Evolutionary conservation across 768 basidiomycete species (phyloP).

Genomic region (Tricholoma sp.): DNA sequence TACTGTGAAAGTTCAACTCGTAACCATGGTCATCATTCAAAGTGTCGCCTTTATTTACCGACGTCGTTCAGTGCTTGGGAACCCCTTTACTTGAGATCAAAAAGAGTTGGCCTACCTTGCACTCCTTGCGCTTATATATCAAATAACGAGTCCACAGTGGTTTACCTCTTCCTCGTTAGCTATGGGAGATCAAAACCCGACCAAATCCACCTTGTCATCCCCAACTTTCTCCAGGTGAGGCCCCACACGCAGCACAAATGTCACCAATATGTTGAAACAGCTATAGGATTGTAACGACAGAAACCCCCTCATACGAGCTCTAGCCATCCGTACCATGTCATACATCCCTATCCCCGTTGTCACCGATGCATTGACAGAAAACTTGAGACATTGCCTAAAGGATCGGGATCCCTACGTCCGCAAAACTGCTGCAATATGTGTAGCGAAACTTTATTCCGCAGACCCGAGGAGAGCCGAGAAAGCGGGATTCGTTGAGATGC

Average conservation of each 20-base stretch:
- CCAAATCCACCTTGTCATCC: slow-evolving; percentile 87
- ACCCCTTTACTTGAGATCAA: slow-evolving; percentile 96
- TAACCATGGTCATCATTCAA: slow-evolving; percentile 14
- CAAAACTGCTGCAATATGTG: slow-evolving; percentile 97
- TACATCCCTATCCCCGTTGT: slow-evolving; percentile 93
- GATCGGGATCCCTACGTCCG: slow-evolving; percentile 97
- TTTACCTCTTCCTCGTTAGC: slow-evolving; percentile 95
- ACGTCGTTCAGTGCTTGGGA: slow-evolving; percentile 92
- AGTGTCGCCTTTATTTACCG: slow-evolving; percentile 96
- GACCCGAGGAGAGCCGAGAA: slow-evolving; percentile 85
- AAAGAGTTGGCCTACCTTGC: slow-evolving; percentile 69
- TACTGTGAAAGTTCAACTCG: slow-evolving; percentile 11
- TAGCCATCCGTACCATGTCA: slow-evolving; percentile 98
- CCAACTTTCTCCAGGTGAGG: slow-evolving; percentile 81
- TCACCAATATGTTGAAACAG: slow-evolving; percentile 3
- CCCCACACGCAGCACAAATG: neutral
- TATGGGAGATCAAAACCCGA: slow-evolving; percentile 94
- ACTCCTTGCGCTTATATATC: neutral
- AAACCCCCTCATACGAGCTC: slow-evolving; percentile 93
- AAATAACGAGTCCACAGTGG: slow-evolving; percentile 54
- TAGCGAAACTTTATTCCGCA: slow-evolving; percentile 90
- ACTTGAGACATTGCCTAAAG: slow-evolving; percentile 86
- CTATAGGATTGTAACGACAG: slow-evolving; percentile 89
- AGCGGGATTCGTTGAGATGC: slow-evolving; percentile 84
- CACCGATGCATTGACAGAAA: slow-evolving; percentile 81